Percentiles rank a stretch among this genome's conserved stretches.
Conservation (phyloP, 2,329 filamentous ascomycete genomes). For the Colletotrichum abscissum region DNA sequence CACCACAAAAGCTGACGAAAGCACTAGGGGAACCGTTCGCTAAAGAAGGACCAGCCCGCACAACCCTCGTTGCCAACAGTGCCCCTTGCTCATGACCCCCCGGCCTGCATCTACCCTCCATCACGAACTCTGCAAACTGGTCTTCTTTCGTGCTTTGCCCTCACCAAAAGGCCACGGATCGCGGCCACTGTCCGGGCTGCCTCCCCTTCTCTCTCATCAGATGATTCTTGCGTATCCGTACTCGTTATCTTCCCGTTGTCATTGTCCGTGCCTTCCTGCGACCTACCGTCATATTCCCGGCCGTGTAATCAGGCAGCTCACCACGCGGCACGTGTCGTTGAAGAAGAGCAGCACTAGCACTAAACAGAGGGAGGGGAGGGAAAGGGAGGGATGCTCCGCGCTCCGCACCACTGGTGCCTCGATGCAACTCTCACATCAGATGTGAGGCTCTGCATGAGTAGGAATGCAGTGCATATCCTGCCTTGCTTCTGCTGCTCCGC, state of each 20-base stretch:
- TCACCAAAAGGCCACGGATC: background rate
- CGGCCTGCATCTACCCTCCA: conserved; percentile 34
- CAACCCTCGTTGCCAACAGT: background rate
- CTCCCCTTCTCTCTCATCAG: background rate
- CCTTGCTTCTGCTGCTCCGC: background rate
- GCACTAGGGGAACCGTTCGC: conserved; percentile 23
- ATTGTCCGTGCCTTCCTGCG: background rate
- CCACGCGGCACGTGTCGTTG: conserved; percentile 4
- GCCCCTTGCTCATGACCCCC: conserved; percentile 29
- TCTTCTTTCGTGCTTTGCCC: background rate
- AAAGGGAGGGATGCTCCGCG: background rate
- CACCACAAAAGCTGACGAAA: conserved; percentile 25
- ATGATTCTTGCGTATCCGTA: background rate
- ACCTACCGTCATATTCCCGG: background rate
- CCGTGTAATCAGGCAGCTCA: conserved; percentile 5
- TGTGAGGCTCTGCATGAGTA: conserved; percentile 31
- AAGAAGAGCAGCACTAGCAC: conserved; percentile 14
- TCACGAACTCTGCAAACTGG: conserved; percentile 5
- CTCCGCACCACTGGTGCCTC: background rate
- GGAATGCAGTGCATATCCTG: conserved; percentile 23
- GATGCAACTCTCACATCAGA: conserved; percentile 22
- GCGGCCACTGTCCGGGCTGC: background rate
- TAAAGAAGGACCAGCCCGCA: conserved; percentile 32
- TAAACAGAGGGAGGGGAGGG: too few species aligned
- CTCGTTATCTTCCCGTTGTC: background rate